Percentiles rank a stretch among this genome's conserved stretches.
phyloP scores from a whole-genome alignment of 2,329 filamentous ascomycete genomes.

The Talaromyces sp. region DNA sequence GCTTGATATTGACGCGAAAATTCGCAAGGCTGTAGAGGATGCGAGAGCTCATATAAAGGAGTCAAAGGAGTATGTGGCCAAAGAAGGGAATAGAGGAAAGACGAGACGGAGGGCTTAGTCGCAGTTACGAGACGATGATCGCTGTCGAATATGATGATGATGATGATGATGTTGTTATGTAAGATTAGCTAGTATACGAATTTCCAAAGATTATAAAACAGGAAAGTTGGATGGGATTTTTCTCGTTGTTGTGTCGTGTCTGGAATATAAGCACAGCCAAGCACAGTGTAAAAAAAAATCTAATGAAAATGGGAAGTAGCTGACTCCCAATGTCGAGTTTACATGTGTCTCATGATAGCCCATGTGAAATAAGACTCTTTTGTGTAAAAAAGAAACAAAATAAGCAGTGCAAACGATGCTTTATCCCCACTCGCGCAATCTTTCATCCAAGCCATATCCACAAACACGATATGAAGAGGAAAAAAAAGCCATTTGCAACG shows the following conservation, averaged over 20 bases:
- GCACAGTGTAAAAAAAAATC: slow-evolving; percentile 17
- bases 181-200: background rate
- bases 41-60: slow-evolving; percentile 21
- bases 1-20: slow-evolving; percentile 26
- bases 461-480: slow-evolving; percentile 10
- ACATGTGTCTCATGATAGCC: slow-evolving; percentile 33
- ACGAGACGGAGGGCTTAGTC: slow-evolving; percentile 5
- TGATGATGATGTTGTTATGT: slow-evolving; percentile 1
- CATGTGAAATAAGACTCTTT: slow-evolving; percentile 10
- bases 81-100: slow-evolving; percentile 4
- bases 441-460: slow-evolving; percentile 11
- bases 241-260: slow-evolving; percentile 6
- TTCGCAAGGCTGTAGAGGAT: slow-evolving; percentile 25
- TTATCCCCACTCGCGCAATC: slow-evolving; percentile 23
- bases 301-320: slow-evolving; percentile 28
- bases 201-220: background rate
- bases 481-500: slow-evolving; percentile 12
- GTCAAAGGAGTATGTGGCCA: slow-evolving; percentile 8
- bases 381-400: slow-evolving; percentile 6
- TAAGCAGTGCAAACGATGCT: slow-evolving; percentile 13
- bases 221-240: slow-evolving; percentile 11
- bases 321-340: slow-evolving; percentile 26
- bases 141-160: background rate
- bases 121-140: background rate
- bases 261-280: slow-evolving; percentile 19